phyloP scores from a whole-genome alignment of 2,329 filamentous ascomycete species.

The Fusarium algeriense region DNA sequence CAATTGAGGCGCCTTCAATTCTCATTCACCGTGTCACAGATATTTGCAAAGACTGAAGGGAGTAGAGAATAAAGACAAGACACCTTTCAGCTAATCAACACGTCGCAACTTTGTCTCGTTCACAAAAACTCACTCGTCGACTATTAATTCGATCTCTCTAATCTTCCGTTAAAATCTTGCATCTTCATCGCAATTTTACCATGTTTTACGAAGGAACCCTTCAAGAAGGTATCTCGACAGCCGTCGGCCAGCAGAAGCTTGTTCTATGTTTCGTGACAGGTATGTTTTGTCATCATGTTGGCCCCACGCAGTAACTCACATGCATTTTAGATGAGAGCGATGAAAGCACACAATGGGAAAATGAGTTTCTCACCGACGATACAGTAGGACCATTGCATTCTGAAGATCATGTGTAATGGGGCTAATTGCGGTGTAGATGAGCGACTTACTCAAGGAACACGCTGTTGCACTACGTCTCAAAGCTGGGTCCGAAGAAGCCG shows the following conservation, averaged over 20 bases:
- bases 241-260: constrained; percentile 79
- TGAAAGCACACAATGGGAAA: constrained; percentile 79
- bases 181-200: not conserved
- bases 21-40: not conserved
- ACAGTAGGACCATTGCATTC: constrained; percentile 57
- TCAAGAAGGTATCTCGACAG: constrained; percentile 82
- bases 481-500: constrained; percentile 82
- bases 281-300: constrained; percentile 53
- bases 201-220: constrained; percentile 89
- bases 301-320: constrained; percentile 30
- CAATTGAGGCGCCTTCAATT: not conserved
- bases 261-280: constrained; percentile 89
- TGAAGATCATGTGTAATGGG: not conserved
- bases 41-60: constrained; percentile 12
- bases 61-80: constrained; percentile 34
- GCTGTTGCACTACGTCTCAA: constrained; percentile 78
- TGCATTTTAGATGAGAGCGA: constrained; percentile 59
- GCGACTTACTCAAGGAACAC: constrained; percentile 67
- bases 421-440: constrained; percentile 60
- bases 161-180: not conserved
- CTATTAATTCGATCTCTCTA: not conserved
- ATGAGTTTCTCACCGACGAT: constrained; percentile 71
- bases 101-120: constrained; percentile 10
- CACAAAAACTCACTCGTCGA: not conserved
- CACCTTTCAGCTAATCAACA: constrained; percentile 37